phyloP scores from a whole-genome alignment of 163 green algal species.

The Trebouxia gelatinosa region DNA sequence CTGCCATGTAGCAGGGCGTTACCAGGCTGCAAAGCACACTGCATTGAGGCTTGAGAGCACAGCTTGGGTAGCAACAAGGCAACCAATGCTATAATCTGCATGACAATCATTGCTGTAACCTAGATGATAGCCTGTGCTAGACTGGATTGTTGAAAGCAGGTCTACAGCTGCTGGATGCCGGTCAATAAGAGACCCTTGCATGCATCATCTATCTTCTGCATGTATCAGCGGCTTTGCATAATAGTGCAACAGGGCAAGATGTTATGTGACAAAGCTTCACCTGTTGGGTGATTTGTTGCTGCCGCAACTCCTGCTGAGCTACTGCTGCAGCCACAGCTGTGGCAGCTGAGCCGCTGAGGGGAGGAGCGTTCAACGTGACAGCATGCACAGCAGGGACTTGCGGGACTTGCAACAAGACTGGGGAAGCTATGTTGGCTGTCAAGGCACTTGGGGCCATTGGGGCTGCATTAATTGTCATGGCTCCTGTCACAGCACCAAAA shows the following conservation, averaged over 20 bases:
- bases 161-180: too few species aligned
- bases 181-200: too few species aligned
- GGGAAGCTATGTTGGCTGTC: conserved; percentile 13
- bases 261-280: not conserved
- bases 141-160: too few species aligned
- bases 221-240: not conserved
- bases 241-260: not conserved
- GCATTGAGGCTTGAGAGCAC: not conserved
- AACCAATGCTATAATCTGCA: too few species aligned
- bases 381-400: conserved; percentile 2
- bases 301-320: conserved; percentile 16
- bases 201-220: conserved; percentile 2
- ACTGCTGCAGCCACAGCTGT: conserved; percentile 22
- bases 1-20: conserved; percentile 1
- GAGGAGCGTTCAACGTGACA: conserved; percentile 1
- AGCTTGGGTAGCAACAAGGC: not conserved
- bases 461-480: not conserved
- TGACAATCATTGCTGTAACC: too few species aligned
- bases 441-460: not conserved
- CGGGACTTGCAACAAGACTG: conserved; percentile 14
- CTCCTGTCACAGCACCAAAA: not conserved
- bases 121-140: too few species aligned
- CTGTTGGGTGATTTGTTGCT: not conserved
- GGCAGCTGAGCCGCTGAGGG: not conserved
- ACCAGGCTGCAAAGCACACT: not conserved